Evolutionary conservation across 192 early-diverging fungal genomes (phyloP).

Genomic region (Podila horticola): DNA sequence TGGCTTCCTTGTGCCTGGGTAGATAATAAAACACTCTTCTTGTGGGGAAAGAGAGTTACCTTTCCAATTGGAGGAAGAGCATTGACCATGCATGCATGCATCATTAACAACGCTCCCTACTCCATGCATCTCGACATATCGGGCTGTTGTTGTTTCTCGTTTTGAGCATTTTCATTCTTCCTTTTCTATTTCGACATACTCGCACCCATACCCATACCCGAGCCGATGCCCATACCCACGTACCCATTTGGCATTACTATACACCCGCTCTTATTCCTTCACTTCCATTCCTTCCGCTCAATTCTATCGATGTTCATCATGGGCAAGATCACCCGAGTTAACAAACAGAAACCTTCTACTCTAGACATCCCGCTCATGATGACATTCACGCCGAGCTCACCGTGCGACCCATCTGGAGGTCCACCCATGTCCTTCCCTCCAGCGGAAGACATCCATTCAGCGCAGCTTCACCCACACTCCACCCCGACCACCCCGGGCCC

Average conservation of each 20-base stretch:
- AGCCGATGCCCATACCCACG: not conserved
- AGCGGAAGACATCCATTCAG: constrained; percentile 16
- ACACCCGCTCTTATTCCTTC: too few relatives aligned
- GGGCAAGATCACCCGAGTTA: constrained; percentile 17
- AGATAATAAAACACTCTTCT: not conserved
- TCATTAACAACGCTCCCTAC: not conserved
- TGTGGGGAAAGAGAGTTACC: not conserved
- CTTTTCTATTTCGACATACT: not conserved
- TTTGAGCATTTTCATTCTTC: not conserved
- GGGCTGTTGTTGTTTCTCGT: not conserved
- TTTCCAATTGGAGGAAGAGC: not conserved
- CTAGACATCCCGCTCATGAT: constrained; percentile 47
- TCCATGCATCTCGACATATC: not conserved
- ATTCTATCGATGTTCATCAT: not conserved
- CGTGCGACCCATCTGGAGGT: constrained; percentile 31
- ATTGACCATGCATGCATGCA: not conserved
- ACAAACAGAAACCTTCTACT: constrained; percentile 8
- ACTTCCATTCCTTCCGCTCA: too few relatives aligned
- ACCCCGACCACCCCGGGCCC: constrained; percentile 10
- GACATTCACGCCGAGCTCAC: constrained; percentile 49
- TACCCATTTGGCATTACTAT: not conserved
- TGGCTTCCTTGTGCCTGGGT: not conserved
- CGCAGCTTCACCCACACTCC: constrained; percentile 42
- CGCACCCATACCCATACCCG: not conserved
- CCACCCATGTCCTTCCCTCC: constrained; percentile 28